Evolutionary conservation across 192 early-diverging fungal species (phyloP).

Genomic region (Linnemannia exigua): DNA sequence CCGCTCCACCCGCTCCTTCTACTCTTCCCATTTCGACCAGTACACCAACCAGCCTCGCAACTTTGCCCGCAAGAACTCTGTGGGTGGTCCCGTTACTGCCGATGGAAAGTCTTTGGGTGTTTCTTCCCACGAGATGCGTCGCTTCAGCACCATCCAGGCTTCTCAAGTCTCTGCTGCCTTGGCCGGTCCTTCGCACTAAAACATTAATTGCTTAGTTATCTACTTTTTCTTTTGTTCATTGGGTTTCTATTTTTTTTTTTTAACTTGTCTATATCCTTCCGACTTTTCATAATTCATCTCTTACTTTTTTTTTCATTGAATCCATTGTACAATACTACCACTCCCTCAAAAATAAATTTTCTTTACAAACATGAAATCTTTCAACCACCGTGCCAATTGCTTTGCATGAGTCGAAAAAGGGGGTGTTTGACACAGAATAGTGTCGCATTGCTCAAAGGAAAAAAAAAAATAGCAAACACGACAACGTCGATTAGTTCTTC

Average conservation of each 20-base stretch:
- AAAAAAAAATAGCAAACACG: no score
- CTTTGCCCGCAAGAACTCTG: slow-evolving; percentile 58
- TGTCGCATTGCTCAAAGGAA: no score
- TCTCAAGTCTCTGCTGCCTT: slow-evolving; percentile 67
- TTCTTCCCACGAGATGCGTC: slow-evolving; percentile 76
- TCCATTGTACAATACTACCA: slow-evolving; percentile 2
- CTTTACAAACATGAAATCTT: background rate
- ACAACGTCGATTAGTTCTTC: no score
- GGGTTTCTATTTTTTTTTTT: background rate
- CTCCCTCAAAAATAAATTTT: background rate
- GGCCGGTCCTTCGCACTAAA: slow-evolving; percentile 44
- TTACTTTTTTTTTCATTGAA: background rate
- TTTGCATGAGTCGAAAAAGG: background rate
- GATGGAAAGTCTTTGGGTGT: slow-evolving; percentile 72
- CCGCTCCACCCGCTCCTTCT: slow-evolving; percentile 75
- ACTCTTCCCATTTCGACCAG: slow-evolving; percentile 70
- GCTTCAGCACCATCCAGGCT: slow-evolving; percentile 81
- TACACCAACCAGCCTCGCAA: slow-evolving; percentile 64
- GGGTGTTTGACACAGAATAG: no score
- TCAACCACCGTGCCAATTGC: background rate
- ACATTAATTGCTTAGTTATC: background rate
- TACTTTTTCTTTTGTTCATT: slow-evolving; percentile 4
- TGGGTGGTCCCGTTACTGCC: slow-evolving; percentile 55
- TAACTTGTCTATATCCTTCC: background rate
- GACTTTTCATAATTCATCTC: slow-evolving; percentile 11